Base-by-base conservation (phyloP, 768 basidiomycete genomes). In the Mycena albidolilacea region DNA sequence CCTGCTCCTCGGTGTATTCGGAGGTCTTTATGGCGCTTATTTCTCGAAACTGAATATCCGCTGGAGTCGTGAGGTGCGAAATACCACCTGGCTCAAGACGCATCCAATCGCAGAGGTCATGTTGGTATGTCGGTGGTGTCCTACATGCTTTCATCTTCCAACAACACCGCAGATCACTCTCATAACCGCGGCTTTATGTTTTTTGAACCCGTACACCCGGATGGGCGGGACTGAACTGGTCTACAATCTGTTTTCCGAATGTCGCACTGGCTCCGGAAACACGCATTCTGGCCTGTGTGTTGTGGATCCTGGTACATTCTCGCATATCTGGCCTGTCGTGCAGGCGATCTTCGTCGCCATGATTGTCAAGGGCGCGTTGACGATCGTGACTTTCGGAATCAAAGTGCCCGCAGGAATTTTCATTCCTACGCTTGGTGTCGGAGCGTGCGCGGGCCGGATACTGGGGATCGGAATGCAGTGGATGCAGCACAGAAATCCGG, bases 191-290 rank as follows among this genome's bases (percentile, higher is more conserved):
- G 76, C 90, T 5, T 81, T 97, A 55, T 93, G 93, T 75, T 97
- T 97, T 84, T 82, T 95, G 65, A 98, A 97, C 80, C 93, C 94
- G 0, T 98, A 92, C 79, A 93, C 95, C 7, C 91, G 93, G 46
- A 97, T 98, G 94, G 93, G 96, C 64, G 96, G 97, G 4, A 97
- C 97, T 2, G 97, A 99, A 78, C 92, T 98, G 30, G 94, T 99
- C 65, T 96, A 95, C 79, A 92, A 92, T 72, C 90, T 98, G 58
- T 96, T 98, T 79, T 88, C 93, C 0, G 97, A 98, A 83, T 99
- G 97, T 77, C 87, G 85, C 38, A 80, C 85, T 0, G 89, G 87
- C 60, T 87, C 90, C 67, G 78, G 82, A 7, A 86, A 91, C 75
- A 86, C 84, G 19, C 88, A 91, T 66, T 88, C 84, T 3, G 91